A percentile compares a stretch with the other conserved stretches of the same genome.
Evolutionary conservation across 208 protist genomes (phyloP).

Genomic region (Wallacemonas sp.): DNA sequence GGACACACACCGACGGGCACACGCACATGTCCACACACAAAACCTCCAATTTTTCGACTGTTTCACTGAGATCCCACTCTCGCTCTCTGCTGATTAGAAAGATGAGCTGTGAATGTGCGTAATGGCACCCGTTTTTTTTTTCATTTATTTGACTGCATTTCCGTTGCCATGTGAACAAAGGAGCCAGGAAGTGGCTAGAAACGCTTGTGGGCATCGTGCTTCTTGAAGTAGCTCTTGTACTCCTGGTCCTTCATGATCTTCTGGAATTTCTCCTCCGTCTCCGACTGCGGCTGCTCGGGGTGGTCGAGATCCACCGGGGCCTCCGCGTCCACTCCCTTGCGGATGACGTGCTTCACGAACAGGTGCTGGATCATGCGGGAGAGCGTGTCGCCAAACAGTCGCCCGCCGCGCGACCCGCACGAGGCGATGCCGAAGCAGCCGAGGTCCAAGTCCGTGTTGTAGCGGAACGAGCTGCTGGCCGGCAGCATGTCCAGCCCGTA

Average conservation of each 20-base stretch:
- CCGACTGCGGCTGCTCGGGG: constrained; percentile 27
- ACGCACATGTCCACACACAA: too few species aligned
- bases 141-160: neutral
- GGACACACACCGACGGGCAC: too few species aligned
- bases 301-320: constrained; percentile 58
- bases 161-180: neutral
- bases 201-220: constrained; percentile 62
- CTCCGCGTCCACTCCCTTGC: constrained; percentile 51
- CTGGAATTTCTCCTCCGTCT: constrained; percentile 47
- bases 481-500: constrained; percentile 47
- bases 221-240: constrained; percentile 68
- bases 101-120: too few species aligned
- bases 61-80: too few species aligned
- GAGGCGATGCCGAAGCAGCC: constrained; percentile 76
- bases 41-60: too few species aligned
- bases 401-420: constrained; percentile 62
- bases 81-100: too few species aligned
- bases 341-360: constrained; percentile 75
- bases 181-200: constrained; percentile 25
- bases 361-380: constrained; percentile 75
- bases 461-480: constrained; percentile 63
- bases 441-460: constrained; percentile 63
- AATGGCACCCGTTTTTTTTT: too few species aligned
- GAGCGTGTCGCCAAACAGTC: constrained; percentile 59
- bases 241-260: constrained; percentile 56